Evolutionary conservation across 306 rosid genomes (phyloP).

Genomic region (Lathyrus sativus): DNA sequence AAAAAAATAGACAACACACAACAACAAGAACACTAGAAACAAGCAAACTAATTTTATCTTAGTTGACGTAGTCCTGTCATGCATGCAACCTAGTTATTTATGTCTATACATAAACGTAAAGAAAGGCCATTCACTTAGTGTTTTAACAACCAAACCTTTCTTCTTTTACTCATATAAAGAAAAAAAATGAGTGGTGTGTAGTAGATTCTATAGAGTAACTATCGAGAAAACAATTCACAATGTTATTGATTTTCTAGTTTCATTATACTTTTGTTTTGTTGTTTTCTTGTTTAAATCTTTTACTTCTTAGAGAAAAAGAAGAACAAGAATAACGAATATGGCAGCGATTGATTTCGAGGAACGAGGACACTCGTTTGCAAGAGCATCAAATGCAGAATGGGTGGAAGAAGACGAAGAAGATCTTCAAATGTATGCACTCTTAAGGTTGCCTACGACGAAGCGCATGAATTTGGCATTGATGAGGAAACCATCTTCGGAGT

Average conservation of each 20-base stretch:
- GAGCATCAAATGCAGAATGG: slow-evolving; percentile 70
- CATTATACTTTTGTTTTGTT: neutral
- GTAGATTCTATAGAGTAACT: neutral
- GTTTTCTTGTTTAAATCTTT: no score
- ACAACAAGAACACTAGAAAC: neutral
- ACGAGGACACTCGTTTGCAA: slow-evolving; percentile 41
- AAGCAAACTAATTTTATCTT: slow-evolving; percentile 1
- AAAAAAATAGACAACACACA: neutral
- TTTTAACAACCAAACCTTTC: neutral
- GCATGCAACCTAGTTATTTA: neutral
- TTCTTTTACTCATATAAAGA: neutral
- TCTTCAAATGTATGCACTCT: slow-evolving; percentile 71
- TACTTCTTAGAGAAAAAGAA: neutral
- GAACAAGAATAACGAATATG: slow-evolving; percentile 24
- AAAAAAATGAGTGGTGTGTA: neutral
- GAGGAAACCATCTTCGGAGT: slow-evolving; percentile 16
- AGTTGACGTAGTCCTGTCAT: neutral
- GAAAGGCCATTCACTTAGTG: neutral
- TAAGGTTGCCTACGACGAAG: slow-evolving; percentile 56
- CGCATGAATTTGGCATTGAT: slow-evolving; percentile 50
- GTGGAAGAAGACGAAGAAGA: slow-evolving; percentile 71
- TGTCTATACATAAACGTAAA: neutral
- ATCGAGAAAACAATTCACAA: neutral
- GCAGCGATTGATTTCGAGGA: slow-evolving; percentile 61
- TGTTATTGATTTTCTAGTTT: neutral